phyloP scores from a whole-genome alignment of 495 filamentous ascomycete genomes.

The Penicillium ochrochloron region DNA sequence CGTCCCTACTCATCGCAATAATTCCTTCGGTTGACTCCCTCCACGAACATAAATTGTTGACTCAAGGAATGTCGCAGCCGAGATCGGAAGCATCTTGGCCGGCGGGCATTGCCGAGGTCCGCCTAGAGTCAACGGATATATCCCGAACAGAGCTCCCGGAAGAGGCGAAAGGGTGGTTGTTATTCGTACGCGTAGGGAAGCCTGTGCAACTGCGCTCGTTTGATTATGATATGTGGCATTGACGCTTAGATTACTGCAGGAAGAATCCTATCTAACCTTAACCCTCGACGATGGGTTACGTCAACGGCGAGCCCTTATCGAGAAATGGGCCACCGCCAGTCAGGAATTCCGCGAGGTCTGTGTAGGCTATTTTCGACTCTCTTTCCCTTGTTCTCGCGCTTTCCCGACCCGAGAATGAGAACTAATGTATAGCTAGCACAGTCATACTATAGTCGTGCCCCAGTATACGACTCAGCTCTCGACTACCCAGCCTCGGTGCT shows the following conservation, averaged over 20 bases:
- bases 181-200: constrained; percentile 22
- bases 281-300: constrained; percentile 22
- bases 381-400: background rate
- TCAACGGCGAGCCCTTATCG: constrained; percentile 21
- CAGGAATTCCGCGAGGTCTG: constrained; percentile 27
- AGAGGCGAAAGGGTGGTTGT: constrained; percentile 24
- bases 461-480: constrained; percentile 15
- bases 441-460: constrained; percentile 9
- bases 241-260: constrained; percentile 8
- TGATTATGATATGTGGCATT: constrained; percentile 6
- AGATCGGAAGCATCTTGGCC: constrained; percentile 18
- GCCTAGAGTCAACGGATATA: constrained; percentile 21
- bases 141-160: constrained; percentile 16
- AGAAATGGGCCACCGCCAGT: constrained; percentile 23
- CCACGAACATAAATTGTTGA: background rate
- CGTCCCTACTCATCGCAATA: background rate
- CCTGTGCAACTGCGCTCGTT: constrained; percentile 8
- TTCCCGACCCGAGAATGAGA: background rate
- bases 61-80: constrained; percentile 13
- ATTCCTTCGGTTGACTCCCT: background rate
- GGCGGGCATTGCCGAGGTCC: constrained; percentile 23
- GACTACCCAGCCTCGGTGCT: constrained; percentile 16
- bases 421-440: background rate
- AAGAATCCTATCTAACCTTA: constrained; percentile 18
- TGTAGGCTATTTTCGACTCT: constrained; percentile 4